Evolutionary conservation across 805 yeast genomes (phyloP), one percentile per base, ranked within the genome.

Genomic region (Cyberlindnera americana): DNA sequence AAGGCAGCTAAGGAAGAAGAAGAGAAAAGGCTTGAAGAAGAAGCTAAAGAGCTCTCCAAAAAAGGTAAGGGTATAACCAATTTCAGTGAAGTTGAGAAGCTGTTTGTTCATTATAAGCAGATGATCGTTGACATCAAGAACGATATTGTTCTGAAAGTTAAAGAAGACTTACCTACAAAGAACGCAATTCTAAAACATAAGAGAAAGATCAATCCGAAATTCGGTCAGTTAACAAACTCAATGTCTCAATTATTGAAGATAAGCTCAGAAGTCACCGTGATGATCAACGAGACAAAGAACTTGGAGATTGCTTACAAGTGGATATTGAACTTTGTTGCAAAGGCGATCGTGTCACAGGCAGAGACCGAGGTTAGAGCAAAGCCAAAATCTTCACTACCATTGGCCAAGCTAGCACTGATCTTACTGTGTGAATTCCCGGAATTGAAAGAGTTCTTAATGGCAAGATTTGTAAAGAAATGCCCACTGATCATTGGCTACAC

Each of bases 391-490:
- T 85, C 96, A 0, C 54, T 84, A 8, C 95, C 99, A 0, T 64
- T 93, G 32, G 95, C 87, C 0, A 73, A 72, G 51, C 61, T 91
- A 24, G 66, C 91, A 0, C 54, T 75, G 14, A 66, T 69, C 23
- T 56, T 89, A 29, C 55, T 88, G 51, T 56, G 71, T 14, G 64
- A 61, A 24, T 72, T 66, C 50, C 72, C 75, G 0, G 73, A 68
- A 24, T 46, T 70, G 42, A 53, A 59, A 29, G 67, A 66, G 22
- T 56, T 61, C 10, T 47, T 70, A 21, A 64, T 79, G 55, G 95
- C 98, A 0, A 73, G 98, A 47, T 76, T 90, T 56, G 85, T 88
- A 24, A 91, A 91, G 60, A 88, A 89, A 54, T 93, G 98, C 56
- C 97, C 98, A 1, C 75, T 74, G 44, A 74, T 90, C 15, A 79